Percentiles rank a stretch among this genome's conserved stretches.
Evolutionary conservation across 1,284 basidiomycete genomes (phyloP).

Genomic region (Rhizoctonia solani): DNA sequence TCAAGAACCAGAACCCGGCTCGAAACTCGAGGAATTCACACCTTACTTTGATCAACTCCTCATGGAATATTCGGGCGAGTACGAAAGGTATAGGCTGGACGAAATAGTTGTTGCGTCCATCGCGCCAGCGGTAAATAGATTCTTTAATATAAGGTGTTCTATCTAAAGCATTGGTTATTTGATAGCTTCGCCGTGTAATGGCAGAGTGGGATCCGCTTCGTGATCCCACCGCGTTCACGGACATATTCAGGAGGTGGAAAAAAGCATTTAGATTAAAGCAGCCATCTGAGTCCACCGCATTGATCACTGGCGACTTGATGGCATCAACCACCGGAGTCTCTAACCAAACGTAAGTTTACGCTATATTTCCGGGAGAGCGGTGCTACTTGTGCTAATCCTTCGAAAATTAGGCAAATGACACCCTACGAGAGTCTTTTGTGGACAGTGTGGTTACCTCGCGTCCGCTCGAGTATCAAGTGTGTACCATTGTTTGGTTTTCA

Average conservation of each 20-base stretch:
- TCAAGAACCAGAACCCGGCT: slow-evolving; percentile 56
- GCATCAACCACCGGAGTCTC: neutral
- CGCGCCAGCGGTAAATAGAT: slow-evolving; percentile 64
- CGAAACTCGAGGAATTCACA: slow-evolving; percentile 71
- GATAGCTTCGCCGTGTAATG: slow-evolving; percentile 63
- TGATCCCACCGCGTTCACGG: slow-evolving; percentile 61
- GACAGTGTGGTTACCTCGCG: slow-evolving; percentile 92
- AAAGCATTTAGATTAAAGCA: slow-evolving; percentile 60
- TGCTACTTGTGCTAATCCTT: neutral
- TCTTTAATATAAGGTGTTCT: neutral
- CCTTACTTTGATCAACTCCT: slow-evolving; percentile 72
- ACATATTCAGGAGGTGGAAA: slow-evolving; percentile 67
- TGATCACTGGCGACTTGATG: slow-evolving; percentile 19
- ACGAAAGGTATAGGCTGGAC: slow-evolving; percentile 78
- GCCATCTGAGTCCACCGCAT: slow-evolving; percentile 15
- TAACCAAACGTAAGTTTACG: slow-evolving; percentile 9
- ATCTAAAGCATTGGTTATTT: neutral
- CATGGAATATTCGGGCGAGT: slow-evolving; percentile 75
- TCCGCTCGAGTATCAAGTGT: slow-evolving; percentile 85
- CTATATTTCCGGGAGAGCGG: neutral
- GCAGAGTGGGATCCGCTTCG: slow-evolving; percentile 73
- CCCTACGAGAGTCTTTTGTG: slow-evolving; percentile 94
- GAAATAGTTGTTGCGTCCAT: slow-evolving; percentile 93
- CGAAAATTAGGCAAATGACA: slow-evolving; percentile 66
- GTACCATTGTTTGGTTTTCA: slow-evolving; percentile 38